phyloP scores from a whole-genome alignment of 805 yeast species.

The Zygosaccharomyces lentus region DNA sequence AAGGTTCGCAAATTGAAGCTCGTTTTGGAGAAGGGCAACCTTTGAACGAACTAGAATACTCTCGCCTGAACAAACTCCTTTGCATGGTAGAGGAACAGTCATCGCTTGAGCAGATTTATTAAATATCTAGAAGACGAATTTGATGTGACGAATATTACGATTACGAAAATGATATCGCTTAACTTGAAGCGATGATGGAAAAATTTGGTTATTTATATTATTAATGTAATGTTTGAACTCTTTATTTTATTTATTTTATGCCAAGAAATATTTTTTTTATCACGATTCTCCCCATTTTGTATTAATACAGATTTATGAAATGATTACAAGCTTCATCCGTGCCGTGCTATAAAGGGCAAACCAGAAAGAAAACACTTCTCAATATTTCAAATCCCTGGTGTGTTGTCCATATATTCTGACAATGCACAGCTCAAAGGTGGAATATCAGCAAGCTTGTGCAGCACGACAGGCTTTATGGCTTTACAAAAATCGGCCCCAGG shows the following conservation, averaged over 20 bases:
- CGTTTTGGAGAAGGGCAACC: conserved; percentile 7
- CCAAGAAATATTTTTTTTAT: not conserved
- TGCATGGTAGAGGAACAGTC: not conserved
- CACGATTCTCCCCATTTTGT: not conserved
- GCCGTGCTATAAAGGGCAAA: no score
- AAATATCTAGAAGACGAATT: not conserved
- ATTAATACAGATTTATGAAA: no score
- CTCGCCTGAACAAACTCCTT: not conserved
- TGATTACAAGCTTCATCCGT: no score
- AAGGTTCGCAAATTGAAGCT: conserved; percentile 18
- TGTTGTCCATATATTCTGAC: conserved; percentile 33
- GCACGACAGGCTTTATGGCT: conserved; percentile 27
- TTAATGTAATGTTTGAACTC: not conserved
- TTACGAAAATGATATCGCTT: conserved; percentile 1
- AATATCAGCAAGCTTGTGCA: conserved; percentile 32
- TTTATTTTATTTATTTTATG: not conserved
- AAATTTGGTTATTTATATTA: not conserved
- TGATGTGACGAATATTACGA: conserved; percentile 4
- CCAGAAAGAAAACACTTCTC: not conserved
- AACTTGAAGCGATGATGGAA: not conserved
- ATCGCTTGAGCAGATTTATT: not conserved
- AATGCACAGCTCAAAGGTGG: conserved; percentile 32
- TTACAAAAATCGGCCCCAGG: conserved; percentile 29
- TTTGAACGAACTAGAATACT: not conserved
- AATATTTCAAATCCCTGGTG: conserved; percentile 18